Base-by-base conservation (phyloP, 2,329 filamentous ascomycete genomes). In the Eurotiales sp. region DNA sequence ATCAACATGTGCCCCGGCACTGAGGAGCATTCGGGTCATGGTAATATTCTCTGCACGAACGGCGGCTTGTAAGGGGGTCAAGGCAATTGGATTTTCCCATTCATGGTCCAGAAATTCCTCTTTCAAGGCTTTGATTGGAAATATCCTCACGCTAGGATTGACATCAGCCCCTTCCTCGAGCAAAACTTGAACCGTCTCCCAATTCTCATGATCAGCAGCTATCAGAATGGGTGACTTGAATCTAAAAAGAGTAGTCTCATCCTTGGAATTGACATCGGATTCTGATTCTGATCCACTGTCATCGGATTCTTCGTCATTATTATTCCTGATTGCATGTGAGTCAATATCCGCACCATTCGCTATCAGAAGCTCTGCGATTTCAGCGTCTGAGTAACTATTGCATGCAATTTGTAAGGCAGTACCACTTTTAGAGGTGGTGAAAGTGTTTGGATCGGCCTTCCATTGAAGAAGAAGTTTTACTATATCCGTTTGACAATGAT, bases 121-220 rank as follows among this genome's bases (percentile, higher is more conserved):
- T 44, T 11, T 30, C 41, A 44, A 44, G 11, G 41, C 41, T 17
- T 32, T 25, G 14, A 17, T 45, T 40, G 52, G 49, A 39, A 42
- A 53, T 46, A 32, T 50, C 30, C 36, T 50, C 50, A 51, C 46
- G 37, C 39, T 51, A 14, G 58, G 48, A 46, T 63, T 60, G 25
- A 60, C 55, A 39, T 54, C 52, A 7, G 58, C 61, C 8, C 58
- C 56, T 52, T 55, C 51, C 8, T 60, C 53, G 19, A 63, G 43
- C 25, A 64, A 52, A n/a, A 59, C 22, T 29, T 60, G 51, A 14
- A 60, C 55, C n/a, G 53, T 44, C 41, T 57, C 57, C 41, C 55
- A 54, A 50, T 57, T 50, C 25, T 53, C 50, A 22, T 46, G 32
- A 23, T 54, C 46, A 6, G 57, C 58, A 30, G 59, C 60, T 34